Conservation (phyloP, 495 filamentous ascomycete species). For the Trypethelium eluteriae region DNA sequence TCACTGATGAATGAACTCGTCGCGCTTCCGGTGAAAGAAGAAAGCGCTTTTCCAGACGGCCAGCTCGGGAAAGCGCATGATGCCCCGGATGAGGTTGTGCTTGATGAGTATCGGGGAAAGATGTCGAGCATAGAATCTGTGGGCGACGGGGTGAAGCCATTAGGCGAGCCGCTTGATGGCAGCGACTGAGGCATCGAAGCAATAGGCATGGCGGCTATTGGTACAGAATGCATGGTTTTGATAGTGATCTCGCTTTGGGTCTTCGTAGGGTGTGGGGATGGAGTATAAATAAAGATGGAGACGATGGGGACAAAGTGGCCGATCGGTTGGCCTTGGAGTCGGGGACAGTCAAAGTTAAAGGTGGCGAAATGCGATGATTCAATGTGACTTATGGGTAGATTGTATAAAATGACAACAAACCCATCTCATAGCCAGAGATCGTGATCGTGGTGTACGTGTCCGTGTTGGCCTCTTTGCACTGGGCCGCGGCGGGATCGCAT, state of each 20-base stretch:
- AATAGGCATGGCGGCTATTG: neutral
- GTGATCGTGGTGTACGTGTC: conserved; percentile 5
- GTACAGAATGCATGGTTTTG: neutral
- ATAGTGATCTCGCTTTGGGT: neutral
- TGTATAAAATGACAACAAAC: conserved; percentile 9
- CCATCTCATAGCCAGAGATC: neutral
- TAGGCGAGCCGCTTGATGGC: neutral
- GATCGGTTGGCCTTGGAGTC: neutral
- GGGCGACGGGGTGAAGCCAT: neutral
- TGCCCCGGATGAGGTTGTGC: neutral
- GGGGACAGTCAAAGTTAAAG: neutral
- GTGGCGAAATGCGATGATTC: neutral
- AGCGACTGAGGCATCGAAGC: neutral
- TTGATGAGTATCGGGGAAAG: conserved; percentile 11
- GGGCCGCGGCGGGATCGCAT: neutral
- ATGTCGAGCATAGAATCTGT: conserved; percentile 9
- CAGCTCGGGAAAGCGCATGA: conserved; percentile 5
- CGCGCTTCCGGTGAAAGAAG: neutral
- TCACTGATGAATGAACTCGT: conserved; percentile 36
- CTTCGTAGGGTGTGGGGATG: neutral
- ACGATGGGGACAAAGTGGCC: conserved; percentile 8
- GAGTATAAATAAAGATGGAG: conserved; percentile 1
- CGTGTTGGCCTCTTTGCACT: neutral
- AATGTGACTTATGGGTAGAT: neutral
- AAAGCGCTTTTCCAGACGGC: conserved; percentile 7